These are phyloP conservation scores for Ampelomyces quisqualis DNA, from an alignment of 2,329 filamentous ascomycete genomes.

Conservation along the genomic window DNA sequence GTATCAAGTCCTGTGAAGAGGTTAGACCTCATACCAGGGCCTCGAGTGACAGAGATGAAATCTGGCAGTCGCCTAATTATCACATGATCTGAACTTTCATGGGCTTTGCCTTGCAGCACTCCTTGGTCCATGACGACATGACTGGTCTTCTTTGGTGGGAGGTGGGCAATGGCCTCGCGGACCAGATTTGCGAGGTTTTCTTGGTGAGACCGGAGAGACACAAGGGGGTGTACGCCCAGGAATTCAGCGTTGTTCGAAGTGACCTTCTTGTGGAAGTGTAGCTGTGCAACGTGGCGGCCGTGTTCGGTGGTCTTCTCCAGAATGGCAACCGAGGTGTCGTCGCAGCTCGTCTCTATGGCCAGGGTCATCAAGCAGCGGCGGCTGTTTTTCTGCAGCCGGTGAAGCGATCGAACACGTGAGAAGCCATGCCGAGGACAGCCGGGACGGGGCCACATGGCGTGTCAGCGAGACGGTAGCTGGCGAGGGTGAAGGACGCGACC, in stretches of 20 bases:
- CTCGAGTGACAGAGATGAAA: slow-evolving; percentile 85
- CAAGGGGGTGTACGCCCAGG: slow-evolving; percentile 76
- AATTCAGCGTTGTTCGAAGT: slow-evolving; percentile 76
- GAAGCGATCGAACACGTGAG: slow-evolving; percentile 4
- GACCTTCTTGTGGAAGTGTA: slow-evolving; percentile 78
- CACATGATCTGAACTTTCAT: slow-evolving; percentile 1
- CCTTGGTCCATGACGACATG: background rate
- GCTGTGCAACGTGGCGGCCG: slow-evolving; percentile 47
- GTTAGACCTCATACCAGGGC: slow-evolving; percentile 83
- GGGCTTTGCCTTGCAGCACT: background rate
- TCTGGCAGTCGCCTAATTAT: slow-evolving; percentile 59
- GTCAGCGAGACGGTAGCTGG: background rate
- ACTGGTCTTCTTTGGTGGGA: slow-evolving; percentile 47
- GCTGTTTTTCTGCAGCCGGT: slow-evolving; percentile 6
- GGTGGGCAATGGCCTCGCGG: slow-evolving; percentile 58
- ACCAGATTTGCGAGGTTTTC: slow-evolving; percentile 68
- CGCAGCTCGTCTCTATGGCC: slow-evolving; percentile 83
- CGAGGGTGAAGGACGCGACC: slow-evolving; percentile 1
- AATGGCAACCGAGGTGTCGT: slow-evolving; percentile 88
- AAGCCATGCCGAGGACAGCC: slow-evolving; percentile 10
- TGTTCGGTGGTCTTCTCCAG: slow-evolving; percentile 57
- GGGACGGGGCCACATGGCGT: slow-evolving; percentile 26
- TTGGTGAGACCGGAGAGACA: slow-evolving; percentile 75
- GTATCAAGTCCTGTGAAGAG: slow-evolving; percentile 76
- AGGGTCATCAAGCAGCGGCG: slow-evolving; percentile 51